Evolutionary conservation across 176 grass and related monocot species (phyloP).

Genomic region (Aegilops bicornis): DNA sequence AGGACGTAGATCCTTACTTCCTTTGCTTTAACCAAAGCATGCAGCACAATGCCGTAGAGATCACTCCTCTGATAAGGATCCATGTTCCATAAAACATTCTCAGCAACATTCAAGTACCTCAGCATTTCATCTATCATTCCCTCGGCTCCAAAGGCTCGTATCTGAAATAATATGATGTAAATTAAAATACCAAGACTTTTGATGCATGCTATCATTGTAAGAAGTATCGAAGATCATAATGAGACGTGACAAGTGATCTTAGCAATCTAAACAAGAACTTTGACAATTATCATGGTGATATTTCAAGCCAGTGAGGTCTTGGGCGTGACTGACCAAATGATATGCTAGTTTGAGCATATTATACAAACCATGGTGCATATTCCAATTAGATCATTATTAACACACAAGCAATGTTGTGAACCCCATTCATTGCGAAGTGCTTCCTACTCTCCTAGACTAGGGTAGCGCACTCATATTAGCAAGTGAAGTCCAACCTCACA

Average conservation of each 20-base stretch:
- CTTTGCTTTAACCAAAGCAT: slow-evolving; percentile 58
- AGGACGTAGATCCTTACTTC: slow-evolving; percentile 52
- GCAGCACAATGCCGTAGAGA: slow-evolving; percentile 60
- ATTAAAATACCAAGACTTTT: slow-evolving; percentile 20
- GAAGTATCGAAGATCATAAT: slow-evolving; percentile 4
- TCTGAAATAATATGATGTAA: slow-evolving; percentile 41
- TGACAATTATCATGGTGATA: slow-evolving; percentile 4
- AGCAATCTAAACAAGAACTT: slow-evolving; percentile 13
- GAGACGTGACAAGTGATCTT: slow-evolving; percentile 9
- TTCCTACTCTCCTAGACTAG: background rate
- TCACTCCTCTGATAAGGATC: slow-evolving; percentile 59
- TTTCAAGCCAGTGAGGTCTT: background rate
- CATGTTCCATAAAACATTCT: slow-evolving; percentile 54
- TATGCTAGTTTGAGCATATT: slow-evolving; percentile 12
- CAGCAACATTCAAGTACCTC: slow-evolving; percentile 74
- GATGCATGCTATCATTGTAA: background rate
- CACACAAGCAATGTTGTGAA: background rate
- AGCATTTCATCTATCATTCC: slow-evolving; percentile 94
- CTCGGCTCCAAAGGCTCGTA: slow-evolving; percentile 80
- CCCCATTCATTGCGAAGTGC: background rate
- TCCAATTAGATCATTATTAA: background rate
- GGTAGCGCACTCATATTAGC: background rate
- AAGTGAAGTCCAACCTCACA: background rate
- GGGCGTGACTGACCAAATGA: slow-evolving; percentile 5
- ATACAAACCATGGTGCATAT: background rate